Base-by-base conservation (phyloP, 2,329 filamentous ascomycete species). In the Stemphylium beticola region DNA sequence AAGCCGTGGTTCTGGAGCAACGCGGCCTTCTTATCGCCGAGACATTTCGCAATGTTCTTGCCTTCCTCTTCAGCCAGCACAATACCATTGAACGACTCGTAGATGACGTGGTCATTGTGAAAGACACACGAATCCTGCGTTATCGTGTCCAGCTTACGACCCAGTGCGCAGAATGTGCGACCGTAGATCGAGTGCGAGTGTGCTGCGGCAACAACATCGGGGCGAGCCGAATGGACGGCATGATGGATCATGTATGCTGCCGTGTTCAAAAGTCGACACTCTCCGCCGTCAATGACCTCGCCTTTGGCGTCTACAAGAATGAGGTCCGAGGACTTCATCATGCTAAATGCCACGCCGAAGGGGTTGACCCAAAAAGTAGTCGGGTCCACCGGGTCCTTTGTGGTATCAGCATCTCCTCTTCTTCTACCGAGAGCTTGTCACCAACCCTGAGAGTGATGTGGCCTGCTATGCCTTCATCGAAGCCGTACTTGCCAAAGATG, bases 341-440 rank as follows among this genome's bases (percentile, higher is more conserved):
- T 76, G 5, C 82, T 83, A 74, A 87, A 89, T 2, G 84, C 80
- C 1, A 85, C 79, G 10, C 85, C 85, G 51, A 88, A 86, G 0
- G 86, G 87, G 61, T 89, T 89, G 4, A 89, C 84, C 86, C 85
- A 88, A 74, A 88, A 87, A 0, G 80, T 83, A 4, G 77, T 72
- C 0, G 83, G 82, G 34, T 86, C 81, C 6, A 87, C 80, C 0
- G 86, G 86, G 57, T 88, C 74, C 72, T 74, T 38, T 11, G 12
- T 34, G 22, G 26, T 14, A 24, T 66, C 26, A 62, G 54, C 24
- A 26, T 20, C 6, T 0, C 38, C 18, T 15, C 12, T 46, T 20
- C 14, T 11, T 20, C 9, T 45, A 11, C 29, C 18, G 8, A 4
- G 4, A 14, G 15, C 6, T 15, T n/a, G 31, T 18, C 17, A 62